These are phyloP conservation scores for Mycena olivaceomarginata DNA, from an alignment of 768 basidiomycete genomes.

Conservation along the genomic window DNA sequence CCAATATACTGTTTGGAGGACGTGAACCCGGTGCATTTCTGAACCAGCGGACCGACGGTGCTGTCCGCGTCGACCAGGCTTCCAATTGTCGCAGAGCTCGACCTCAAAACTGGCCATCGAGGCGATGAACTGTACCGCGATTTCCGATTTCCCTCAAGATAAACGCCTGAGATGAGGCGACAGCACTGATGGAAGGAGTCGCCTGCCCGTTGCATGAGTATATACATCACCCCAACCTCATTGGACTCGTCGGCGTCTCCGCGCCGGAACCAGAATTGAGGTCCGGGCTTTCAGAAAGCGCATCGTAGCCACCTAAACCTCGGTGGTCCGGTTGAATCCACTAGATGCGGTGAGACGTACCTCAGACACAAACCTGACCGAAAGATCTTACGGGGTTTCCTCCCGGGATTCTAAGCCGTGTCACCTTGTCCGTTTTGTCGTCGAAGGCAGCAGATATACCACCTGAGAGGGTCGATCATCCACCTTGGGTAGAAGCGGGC, in stretches of 20 bases:
- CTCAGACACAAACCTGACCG: background rate
- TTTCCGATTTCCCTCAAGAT: background rate
- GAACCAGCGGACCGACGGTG: background rate
- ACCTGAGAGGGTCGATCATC: background rate
- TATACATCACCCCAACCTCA: background rate
- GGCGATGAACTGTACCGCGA: background rate
- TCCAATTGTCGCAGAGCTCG: background rate
- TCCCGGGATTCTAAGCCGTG: background rate
- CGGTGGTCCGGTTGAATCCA: background rate
- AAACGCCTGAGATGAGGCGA: background rate
- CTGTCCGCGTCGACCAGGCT: background rate
- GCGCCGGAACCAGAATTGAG: background rate
- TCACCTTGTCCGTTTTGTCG: background rate
- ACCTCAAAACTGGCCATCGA: background rate
- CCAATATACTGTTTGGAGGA: conserved; percentile 2
- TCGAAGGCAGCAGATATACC: background rate
- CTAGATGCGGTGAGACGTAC: background rate
- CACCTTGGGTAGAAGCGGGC: background rate
- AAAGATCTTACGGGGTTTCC: background rate
- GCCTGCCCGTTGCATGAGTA: background rate
- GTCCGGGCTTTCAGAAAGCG: background rate
- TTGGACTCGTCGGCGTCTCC: background rate
- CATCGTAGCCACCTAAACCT: background rate
- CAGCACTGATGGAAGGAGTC: background rate
- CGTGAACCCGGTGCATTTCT: background rate